These are phyloP conservation scores for Pholiota adiposa DNA, from an alignment of 1,284 basidiomycete genomes.

Conservation along the genomic window DNA sequence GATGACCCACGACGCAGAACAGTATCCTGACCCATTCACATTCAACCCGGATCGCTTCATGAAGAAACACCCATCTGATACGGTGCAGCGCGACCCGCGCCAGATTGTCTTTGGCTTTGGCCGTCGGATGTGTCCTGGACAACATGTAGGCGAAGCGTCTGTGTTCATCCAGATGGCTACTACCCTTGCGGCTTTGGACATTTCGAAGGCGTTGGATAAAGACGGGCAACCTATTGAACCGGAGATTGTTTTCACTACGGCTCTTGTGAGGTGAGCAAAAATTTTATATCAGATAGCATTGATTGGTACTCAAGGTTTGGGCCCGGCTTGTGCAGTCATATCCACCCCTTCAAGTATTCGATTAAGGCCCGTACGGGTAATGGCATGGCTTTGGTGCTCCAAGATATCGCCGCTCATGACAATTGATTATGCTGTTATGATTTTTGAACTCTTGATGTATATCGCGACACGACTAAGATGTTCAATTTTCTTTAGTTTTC, in stretches of 20 bases:
- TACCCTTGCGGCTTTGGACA: conserved; percentile 27
- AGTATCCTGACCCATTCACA: conserved; percentile 44
- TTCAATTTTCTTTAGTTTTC: too few relatives aligned
- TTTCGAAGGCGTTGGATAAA: conserved; percentile 24
- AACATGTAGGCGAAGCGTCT: conserved; percentile 29
- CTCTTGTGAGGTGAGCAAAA: conserved; percentile 12
- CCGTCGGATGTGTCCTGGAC: conserved; percentile 26
- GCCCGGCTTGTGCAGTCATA: background rate
- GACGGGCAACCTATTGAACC: conserved; percentile 25
- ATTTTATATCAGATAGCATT: too few relatives aligned
- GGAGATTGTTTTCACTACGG: conserved; percentile 8
- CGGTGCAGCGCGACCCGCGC: conserved; percentile 15
- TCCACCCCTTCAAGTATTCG: background rate
- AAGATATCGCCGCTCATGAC: background rate
- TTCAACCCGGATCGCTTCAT: conserved; percentile 50
- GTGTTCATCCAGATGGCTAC: conserved; percentile 30
- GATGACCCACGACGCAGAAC: conserved; percentile 43
- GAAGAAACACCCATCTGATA: background rate
- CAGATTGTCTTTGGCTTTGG: conserved; percentile 26
- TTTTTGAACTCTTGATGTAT: too few relatives aligned
- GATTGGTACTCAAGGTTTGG: background rate
- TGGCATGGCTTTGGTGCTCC: background rate
- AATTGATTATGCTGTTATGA: too few relatives aligned
- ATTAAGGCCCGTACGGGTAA: background rate
- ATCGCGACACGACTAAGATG: too few relatives aligned